phyloP scores from a whole-genome alignment of 1,284 basidiomycete genomes.

The Leccinum ponderosum region DNA sequence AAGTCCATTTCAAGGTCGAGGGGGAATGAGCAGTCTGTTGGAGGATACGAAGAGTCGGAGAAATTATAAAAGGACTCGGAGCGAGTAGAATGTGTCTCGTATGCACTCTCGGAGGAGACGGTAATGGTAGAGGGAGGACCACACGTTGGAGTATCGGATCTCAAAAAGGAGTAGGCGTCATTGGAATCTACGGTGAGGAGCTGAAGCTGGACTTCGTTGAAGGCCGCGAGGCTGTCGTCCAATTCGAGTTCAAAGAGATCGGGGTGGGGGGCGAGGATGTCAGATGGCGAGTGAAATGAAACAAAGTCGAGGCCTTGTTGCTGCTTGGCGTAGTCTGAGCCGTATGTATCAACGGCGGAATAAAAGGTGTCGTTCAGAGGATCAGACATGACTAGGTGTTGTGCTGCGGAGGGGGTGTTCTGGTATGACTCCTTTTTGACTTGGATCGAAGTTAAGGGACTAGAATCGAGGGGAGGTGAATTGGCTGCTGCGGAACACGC shows the following conservation, averaged over 20 bases:
- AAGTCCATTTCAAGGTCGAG: constrained; percentile 74
- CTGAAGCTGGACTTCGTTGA: constrained; percentile 62
- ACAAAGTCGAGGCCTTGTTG: constrained; percentile 59
- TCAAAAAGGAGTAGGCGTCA: constrained; percentile 61
- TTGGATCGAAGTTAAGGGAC: constrained; percentile 2
- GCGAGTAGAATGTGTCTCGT: constrained; percentile 65
- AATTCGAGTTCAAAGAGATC: constrained; percentile 81
- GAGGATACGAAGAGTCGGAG: constrained; percentile 49
- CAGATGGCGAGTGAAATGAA: constrained; percentile 64
- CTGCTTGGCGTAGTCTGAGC: constrained; percentile 38
- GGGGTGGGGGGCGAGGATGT: constrained; percentile 70
- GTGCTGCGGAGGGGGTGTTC: constrained; percentile 27
- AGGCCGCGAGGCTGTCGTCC: constrained; percentile 64
- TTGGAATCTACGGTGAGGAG: constrained; percentile 61
- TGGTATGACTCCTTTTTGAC: constrained; percentile 22
- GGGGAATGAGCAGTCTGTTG: constrained; percentile 53
- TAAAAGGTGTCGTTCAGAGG: constrained; percentile 32
- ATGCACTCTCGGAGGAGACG: constrained; percentile 72
- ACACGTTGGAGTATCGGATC: constrained; percentile 61
- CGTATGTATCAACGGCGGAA: constrained; percentile 37
- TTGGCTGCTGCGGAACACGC: constrained; percentile 36
- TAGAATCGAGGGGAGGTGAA: constrained; percentile 7
- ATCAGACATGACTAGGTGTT: constrained; percentile 31
- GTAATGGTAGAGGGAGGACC: constrained; percentile 78
- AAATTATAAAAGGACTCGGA: constrained; percentile 71